Percentiles rank a stretch among this genome's conserved stretches.
Evolutionary conservation across 169 alveolate genomes (phyloP).

Genomic region (Eimeria acervulina): DNA sequence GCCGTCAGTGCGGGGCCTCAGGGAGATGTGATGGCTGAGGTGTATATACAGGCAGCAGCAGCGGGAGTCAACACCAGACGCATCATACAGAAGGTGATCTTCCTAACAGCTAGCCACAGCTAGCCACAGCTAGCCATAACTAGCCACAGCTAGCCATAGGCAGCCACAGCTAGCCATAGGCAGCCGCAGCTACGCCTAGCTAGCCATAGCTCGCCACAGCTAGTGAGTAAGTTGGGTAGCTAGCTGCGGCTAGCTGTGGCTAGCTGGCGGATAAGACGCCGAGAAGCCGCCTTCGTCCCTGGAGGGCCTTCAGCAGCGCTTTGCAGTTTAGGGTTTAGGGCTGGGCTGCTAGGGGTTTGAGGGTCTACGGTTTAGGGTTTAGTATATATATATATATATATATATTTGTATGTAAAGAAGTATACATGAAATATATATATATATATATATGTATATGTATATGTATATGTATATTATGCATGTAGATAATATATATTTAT

Average conservation of each 20-base stretch:
- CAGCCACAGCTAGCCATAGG: too few relatives aligned
- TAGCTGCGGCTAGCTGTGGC: neutral
- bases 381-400: neutral
- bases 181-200: too few relatives aligned
- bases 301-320: too few relatives aligned
- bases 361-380: neutral
- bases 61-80: conserved; percentile 88
- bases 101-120: neutral
- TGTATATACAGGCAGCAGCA: conserved; percentile 87
- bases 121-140: too few relatives aligned
- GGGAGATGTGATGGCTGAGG: conserved; percentile 78
- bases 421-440: too few relatives aligned
- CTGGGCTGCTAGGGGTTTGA: neutral
- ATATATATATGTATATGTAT: too few relatives aligned
- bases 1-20: neutral
- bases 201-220: conserved; percentile 1
- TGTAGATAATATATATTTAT: neutral
- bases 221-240: neutral
- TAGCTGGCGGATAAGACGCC: too few relatives aligned
- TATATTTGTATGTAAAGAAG: too few relatives aligned
- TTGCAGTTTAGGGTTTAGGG: neutral
- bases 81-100: conserved; percentile 90
- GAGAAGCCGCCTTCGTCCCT: too few relatives aligned
- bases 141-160: too few relatives aligned
- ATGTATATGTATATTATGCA: neutral